A percentile compares a stretch with the other conserved stretches of the same genome.
Evolutionary conservation across 1,284 basidiomycete genomes (phyloP).

Genomic region (Peniophora sp.): DNA sequence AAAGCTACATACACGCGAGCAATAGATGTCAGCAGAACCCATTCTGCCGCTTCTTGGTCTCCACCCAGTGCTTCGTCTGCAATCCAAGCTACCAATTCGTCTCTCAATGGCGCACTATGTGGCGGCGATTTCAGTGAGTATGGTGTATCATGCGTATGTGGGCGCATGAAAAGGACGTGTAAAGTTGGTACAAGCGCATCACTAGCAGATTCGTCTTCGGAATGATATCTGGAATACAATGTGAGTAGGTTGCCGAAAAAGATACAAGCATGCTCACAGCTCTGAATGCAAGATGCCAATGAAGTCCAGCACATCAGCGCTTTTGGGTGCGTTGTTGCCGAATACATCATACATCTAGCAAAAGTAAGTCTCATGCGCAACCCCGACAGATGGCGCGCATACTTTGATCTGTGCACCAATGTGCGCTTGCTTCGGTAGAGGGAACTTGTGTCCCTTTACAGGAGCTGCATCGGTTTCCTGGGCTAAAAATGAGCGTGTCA

Average conservation of each 20-base stretch:
- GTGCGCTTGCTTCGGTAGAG: slow-evolving; percentile 41
- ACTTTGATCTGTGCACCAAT: slow-evolving; percentile 68
- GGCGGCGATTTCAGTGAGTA: slow-evolving; percentile 20
- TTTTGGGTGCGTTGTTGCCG: slow-evolving; percentile 35
- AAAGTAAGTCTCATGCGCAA: not conserved
- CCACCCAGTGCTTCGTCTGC: slow-evolving; percentile 60
- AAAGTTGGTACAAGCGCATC: slow-evolving; percentile 46
- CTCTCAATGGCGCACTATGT: slow-evolving; percentile 19
- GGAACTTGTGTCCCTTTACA: slow-evolving; percentile 52
- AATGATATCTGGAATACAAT: not conserved
- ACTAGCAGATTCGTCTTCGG: slow-evolving; percentile 1
- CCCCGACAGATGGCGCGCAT: slow-evolving; percentile 1
- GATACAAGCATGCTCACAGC: slow-evolving; percentile 33
- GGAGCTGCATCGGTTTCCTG: not conserved
- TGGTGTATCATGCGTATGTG: slow-evolving; percentile 21
- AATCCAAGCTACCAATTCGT: slow-evolving; percentile 62
- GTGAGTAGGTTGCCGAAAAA: not conserved
- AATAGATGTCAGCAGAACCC: slow-evolving; percentile 60
- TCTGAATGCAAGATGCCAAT: slow-evolving; percentile 64
- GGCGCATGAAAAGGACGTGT: slow-evolving; percentile 52
- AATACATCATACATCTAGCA: slow-evolving; percentile 48
- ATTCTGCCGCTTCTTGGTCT: slow-evolving; percentile 69
- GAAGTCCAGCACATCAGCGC: slow-evolving; percentile 56
- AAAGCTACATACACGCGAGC: slow-evolving; percentile 52
- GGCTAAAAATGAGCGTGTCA: not conserved